Evolutionary conservation across 2,329 filamentous ascomycete genomes (phyloP), one percentile per base, ranked within the genome.

Genomic region (Mycocentrospora acerina): DNA sequence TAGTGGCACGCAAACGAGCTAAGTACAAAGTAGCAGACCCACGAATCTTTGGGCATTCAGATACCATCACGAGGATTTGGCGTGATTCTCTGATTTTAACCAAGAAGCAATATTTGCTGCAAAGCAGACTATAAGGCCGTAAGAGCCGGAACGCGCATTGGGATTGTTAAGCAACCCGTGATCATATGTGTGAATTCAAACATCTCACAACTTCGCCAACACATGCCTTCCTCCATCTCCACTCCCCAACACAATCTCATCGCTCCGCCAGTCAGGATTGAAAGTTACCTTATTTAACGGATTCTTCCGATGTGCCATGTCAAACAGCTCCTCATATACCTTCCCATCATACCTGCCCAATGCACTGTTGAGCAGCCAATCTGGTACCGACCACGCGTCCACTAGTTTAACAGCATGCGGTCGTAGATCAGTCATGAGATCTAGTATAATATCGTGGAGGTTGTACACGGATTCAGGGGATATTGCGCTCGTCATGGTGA

Each of bases 261-360:
- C 73, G 31, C 59, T 71, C 49, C 64, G 62, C 59, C 71, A 77
- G 42, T 75, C 67, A 6, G 68, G 65, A 49, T 79, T 77, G 47
- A 78, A 77, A 1, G 72, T 77, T 8, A 71, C 59, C 36, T 59
- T 57, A 41, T 79, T 78, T 48, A 79, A 44, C 8, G 75, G 75
- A 55, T 78, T 78, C 47, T 71, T 53, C 30, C 71, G 59, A 62
- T 78, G 75, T 4, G 75, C 76, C 35, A 71, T 64, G 38, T 77
- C 67, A 43, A 71, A 79, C 28, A 78, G 52, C 38, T 77, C 72
- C 50, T 79, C 76, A 46, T 79, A 79, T 6, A 78, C 75, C 34
- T 68, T 72, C 2, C 76, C 76, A 53, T 79, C 75, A 39, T 67
- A 72, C 29, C 74, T 60, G 0, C 76, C 76, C 26, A 79, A 54